phyloP scores from a whole-genome alignment of 495 filamentous ascomycete species.

The Barbatosphaeria neglecta region DNA sequence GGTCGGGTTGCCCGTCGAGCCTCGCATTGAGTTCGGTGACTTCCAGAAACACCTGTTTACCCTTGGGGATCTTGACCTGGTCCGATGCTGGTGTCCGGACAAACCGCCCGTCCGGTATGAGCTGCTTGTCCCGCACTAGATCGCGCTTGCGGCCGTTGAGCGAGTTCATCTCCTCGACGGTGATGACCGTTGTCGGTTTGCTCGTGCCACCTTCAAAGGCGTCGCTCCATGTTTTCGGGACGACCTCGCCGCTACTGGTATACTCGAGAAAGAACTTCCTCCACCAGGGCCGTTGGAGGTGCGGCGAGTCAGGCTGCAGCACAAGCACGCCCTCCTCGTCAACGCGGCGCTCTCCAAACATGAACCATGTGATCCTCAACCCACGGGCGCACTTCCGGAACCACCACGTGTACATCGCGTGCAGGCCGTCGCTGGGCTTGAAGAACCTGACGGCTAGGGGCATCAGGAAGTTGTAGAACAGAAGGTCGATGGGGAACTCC shows the following conservation, averaged over 20 bases:
- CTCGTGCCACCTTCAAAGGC: slow-evolving; percentile 23
- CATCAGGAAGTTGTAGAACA: slow-evolving; percentile 95
- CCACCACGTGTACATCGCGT: slow-evolving; percentile 89
- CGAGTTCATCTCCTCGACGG: slow-evolving; percentile 10
- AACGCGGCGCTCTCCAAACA: slow-evolving; percentile 68
- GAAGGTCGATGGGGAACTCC: slow-evolving; percentile 86
- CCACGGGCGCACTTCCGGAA: slow-evolving; percentile 75
- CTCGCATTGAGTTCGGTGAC: slow-evolving; percentile 60
- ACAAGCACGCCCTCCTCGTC: slow-evolving; percentile 67
- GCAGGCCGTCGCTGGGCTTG: slow-evolving; percentile 72
- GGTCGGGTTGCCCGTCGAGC: slow-evolving; percentile 41
- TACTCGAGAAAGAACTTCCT: slow-evolving; percentile 24
- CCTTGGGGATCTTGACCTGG: slow-evolving; percentile 86
- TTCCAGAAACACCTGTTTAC: slow-evolving; percentile 64
- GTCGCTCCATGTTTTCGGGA: slow-evolving; percentile 28
- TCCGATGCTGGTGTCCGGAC: slow-evolving; percentile 87
- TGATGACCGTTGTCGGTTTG: slow-evolving; percentile 15
- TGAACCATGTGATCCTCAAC: slow-evolving; percentile 77
- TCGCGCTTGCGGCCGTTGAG: slow-evolving; percentile 16
- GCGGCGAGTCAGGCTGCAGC: slow-evolving; percentile 13
- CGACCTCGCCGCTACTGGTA: slow-evolving; percentile 15
- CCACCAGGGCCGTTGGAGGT: slow-evolving; percentile 16
- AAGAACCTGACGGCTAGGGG: slow-evolving; percentile 71
- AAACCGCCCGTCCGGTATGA: slow-evolving; percentile 61
- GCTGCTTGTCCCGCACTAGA: slow-evolving; percentile 30